phyloP scores from a whole-genome alignment of 768 basidiomycete species.

The Mycena leptocephala region DNA sequence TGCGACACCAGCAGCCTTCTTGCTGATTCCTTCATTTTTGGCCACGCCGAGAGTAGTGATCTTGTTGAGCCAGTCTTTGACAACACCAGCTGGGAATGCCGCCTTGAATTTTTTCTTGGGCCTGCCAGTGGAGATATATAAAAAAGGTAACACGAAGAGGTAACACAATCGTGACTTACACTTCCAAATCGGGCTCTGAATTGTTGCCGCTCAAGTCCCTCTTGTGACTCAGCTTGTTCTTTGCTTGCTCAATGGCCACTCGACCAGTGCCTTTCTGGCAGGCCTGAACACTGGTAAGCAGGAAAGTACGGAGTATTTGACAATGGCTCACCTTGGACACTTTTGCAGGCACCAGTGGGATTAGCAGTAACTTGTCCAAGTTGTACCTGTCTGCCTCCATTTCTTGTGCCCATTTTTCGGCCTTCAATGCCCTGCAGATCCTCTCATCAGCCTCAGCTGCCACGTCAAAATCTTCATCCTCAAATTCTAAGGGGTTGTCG shows the following conservation, averaged over 20 bases:
- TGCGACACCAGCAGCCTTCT: too few relatives aligned
- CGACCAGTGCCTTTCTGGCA: neutral
- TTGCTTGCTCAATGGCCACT: neutral
- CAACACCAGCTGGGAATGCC: neutral
- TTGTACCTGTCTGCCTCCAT: neutral
- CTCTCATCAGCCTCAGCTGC: neutral
- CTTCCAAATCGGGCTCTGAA: neutral
- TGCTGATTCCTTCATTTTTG: neutral
- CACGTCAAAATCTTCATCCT: neutral
- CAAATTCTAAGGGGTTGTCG: conserved; percentile 2
- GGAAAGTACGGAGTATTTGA: too few relatives aligned
- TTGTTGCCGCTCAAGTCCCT: neutral
- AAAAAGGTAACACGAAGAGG: neutral
- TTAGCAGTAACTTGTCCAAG: neutral
- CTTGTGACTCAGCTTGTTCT: neutral
- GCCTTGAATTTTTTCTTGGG: conserved; percentile 2
- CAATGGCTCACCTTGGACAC: neutral
- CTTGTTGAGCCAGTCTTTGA: neutral
- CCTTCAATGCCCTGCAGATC: neutral
- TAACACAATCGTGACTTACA: neutral
- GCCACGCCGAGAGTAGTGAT: neutral
- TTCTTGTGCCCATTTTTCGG: neutral
- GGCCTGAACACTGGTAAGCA: neutral
- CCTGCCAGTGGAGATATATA: neutral
- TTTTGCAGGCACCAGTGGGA: neutral